A percentile compares a stretch with the other conserved stretches of the same genome.
These are phyloP conservation scores for Metarhizium guizhouense DNA, from an alignment of 2,329 filamentous ascomycete genomes.

Conservation along the genomic window DNA sequence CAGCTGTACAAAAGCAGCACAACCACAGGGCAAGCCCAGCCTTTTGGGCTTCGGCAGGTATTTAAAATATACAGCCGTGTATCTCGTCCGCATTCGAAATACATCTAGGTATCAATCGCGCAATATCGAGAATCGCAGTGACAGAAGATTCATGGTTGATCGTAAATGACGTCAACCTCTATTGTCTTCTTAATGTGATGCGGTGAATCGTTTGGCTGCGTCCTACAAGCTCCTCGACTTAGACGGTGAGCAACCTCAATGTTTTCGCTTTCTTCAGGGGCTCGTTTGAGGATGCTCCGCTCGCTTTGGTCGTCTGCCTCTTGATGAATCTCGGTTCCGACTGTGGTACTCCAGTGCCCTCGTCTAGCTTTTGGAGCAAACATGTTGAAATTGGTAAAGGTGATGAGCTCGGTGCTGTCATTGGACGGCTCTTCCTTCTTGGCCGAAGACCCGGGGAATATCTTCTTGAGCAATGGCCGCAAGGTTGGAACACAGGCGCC, in stretches of 20 bases:
- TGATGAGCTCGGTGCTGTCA: constrained; percentile 1
- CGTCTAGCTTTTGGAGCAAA: constrained; percentile 2
- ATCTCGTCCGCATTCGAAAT: no score
- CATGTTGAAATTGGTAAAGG: constrained; percentile 6
- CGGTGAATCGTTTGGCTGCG: not conserved
- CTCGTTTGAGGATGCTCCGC: constrained; percentile 1
- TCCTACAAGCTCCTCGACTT: not conserved
- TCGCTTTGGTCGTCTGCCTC: constrained; percentile 3
- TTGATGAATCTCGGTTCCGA: constrained; percentile 1
- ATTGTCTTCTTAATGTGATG: constrained; percentile 5
- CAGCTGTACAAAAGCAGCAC: no score
- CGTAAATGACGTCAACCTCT: constrained; percentile 4
- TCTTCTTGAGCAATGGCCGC: constrained; percentile 4
- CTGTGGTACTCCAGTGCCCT: constrained; percentile 6
- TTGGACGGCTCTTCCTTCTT: not conserved
- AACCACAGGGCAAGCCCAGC: no score
- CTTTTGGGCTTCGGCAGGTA: no score
- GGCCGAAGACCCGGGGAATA: constrained; percentile 2
- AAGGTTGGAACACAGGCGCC: constrained; percentile 5
- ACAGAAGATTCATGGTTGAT: not conserved
- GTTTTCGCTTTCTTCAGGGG: constrained; percentile 1
- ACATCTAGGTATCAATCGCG: no score
- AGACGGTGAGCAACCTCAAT: not conserved
- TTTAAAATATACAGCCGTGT: not conserved
- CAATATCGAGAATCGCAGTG: no score